phyloP scores from a whole-genome alignment of 2,329 filamentous ascomycete genomes.

The Dothiorella sarmentorum region DNA sequence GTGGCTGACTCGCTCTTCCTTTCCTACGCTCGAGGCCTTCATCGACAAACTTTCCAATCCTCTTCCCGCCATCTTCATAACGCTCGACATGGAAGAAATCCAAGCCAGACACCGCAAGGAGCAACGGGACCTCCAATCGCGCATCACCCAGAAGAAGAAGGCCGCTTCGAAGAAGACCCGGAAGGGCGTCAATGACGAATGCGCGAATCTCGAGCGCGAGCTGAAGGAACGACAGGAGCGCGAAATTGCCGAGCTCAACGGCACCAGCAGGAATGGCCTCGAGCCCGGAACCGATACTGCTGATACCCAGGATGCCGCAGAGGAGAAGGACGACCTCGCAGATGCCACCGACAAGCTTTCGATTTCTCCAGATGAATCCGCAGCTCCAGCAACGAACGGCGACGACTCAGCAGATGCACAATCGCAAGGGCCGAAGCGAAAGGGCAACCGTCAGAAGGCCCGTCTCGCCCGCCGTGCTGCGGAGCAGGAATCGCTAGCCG shows the following conservation, averaged over 20 bases:
- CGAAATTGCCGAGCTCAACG: constrained; percentile 46
- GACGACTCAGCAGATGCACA: background rate
- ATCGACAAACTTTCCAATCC: background rate
- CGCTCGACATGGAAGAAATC: constrained; percentile 64
- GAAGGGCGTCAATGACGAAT: constrained; percentile 60
- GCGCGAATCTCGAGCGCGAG: constrained; percentile 55
- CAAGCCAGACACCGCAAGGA: constrained; percentile 83
- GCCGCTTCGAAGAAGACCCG: constrained; percentile 80
- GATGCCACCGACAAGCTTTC: constrained; percentile 21
- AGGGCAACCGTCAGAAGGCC: constrained; percentile 88
- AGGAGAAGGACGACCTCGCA: constrained; percentile 18
- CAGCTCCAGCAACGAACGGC: constrained; percentile 18
- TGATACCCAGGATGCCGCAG: background rate
- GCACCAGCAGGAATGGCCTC: constrained; percentile 22
- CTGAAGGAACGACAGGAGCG: constrained; percentile 52
- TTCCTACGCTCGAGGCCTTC: background rate
- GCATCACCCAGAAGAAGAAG: constrained; percentile 94
- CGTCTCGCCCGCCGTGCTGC: constrained; percentile 84
- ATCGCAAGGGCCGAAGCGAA: constrained; percentile 50
- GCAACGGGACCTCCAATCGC: constrained; percentile 77
- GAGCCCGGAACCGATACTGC: background rate
- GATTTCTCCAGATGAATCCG: constrained; percentile 17
- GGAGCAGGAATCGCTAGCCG: constrained; percentile 68
- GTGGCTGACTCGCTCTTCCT: constrained; percentile 1
- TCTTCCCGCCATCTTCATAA: background rate